Evolutionary conservation across 2,329 filamentous ascomycete genomes (phyloP), one percentile per base, ranked within the genome.

Genomic region (Ustulina deusta): DNA sequence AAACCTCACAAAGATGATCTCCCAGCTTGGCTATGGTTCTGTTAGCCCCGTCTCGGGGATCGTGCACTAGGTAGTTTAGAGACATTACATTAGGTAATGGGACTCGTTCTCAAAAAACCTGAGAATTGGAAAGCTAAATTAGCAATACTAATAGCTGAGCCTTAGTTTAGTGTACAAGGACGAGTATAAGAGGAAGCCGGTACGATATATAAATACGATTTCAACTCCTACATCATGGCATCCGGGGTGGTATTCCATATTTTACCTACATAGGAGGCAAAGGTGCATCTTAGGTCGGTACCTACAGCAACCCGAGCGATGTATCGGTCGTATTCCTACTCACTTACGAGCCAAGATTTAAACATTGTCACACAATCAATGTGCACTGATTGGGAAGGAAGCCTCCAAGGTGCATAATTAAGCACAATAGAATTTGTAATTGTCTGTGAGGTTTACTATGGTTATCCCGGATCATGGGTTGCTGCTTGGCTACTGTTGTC

Each of bases 1-100:
- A 42, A 9, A 20, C 29, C 34, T 57, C 44, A 42, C 20, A 20
- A 22, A 25, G 27, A 42, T 34, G 27, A 38, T 52, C 27, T 64
- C 51, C 51, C 34, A 40, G 13, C 27, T 51, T 29, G 22, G 36
- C 34, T 61, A 61, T n/a, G 38, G 36, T 27, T 29, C 42, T 49
- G 32, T 60, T 51, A 63, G 48, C 54, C 63, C 64, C 59, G 59
- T 54, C 55, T 59, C 59, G 59, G 27, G 27, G 46, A 51, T 20
- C 27, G 49, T 52, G n/a, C 27, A 32, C 49, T 1, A 52, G 17
- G 20, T 55, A 38, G 4, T 40, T 25, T 20, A 40, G 22, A 13
- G 34, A 40, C 6, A 40, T 56, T 56, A 56, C 29, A 56, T n/a
- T n/a, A n/a, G n/a, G n/a, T 40, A 56, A 56, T 25, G 20, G 10